Percentiles rank a stretch among this genome's conserved stretches.
Evolutionary conservation across 768 basidiomycete species (phyloP).

Genomic region (Hydnomerulius pinastri): DNA sequence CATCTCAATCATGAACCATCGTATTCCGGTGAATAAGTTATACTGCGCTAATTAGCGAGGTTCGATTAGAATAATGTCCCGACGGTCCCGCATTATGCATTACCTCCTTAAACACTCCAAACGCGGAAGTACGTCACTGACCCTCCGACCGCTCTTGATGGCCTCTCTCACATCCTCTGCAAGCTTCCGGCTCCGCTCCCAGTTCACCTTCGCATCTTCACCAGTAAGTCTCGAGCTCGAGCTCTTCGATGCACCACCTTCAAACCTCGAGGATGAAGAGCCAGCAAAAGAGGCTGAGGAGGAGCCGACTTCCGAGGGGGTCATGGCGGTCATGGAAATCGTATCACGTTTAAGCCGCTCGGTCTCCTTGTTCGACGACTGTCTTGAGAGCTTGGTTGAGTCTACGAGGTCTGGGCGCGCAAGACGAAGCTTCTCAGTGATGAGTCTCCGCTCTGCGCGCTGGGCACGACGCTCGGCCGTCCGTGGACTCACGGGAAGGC

Average conservation of each 20-base stretch:
- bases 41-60: too few species aligned
- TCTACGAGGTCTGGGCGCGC: constrained; percentile 47
- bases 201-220: constrained; percentile 22
- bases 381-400: constrained; percentile 26
- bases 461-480: constrained; percentile 19
- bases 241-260: not conserved
- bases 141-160: constrained; percentile 17
- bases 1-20: too few species aligned
- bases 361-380: constrained; percentile 18
- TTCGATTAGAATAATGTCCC: too few species aligned
- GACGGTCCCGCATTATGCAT: constrained; percentile 7
- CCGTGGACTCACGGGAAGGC: constrained; percentile 15
- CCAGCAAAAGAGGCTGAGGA: not conserved
- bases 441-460: constrained; percentile 21
- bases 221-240: not conserved
- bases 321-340: not conserved
- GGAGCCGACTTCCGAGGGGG: not conserved
- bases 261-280: not conserved
- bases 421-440: constrained; percentile 42
- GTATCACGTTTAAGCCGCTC: not conserved
- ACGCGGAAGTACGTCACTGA: constrained; percentile 27
- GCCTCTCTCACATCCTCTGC: constrained; percentile 23
- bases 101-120: constrained; percentile 23
- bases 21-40: too few species aligned
- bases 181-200: constrained; percentile 28